These are phyloP conservation scores for Leccinum sublutescens DNA, from an alignment of 768 basidiomycete species.

Conservation along the genomic window DNA sequence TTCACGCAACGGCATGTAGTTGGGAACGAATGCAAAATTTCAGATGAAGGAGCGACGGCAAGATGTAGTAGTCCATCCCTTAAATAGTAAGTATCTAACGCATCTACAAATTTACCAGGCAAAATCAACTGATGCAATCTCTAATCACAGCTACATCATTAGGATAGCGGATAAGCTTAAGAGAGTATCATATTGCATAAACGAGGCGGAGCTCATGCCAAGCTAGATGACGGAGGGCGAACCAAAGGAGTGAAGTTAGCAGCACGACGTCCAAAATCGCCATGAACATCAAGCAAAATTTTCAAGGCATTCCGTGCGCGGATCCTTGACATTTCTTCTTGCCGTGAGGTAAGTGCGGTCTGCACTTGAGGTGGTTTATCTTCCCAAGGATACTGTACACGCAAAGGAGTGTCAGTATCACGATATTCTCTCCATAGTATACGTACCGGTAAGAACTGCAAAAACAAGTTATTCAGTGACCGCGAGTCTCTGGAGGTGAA, in stretches of 20 bases:
- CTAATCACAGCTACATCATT: conserved; percentile 16
- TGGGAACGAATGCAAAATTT: background rate
- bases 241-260: conserved; percentile 33
- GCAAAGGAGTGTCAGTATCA: conserved; percentile 5
- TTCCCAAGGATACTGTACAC: conserved; percentile 75
- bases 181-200: background rate
- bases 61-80: background rate
- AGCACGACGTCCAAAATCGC: conserved; percentile 75
- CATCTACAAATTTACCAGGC: conserved; percentile 1
- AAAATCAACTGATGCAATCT: conserved; percentile 3
- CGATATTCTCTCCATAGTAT: background rate
- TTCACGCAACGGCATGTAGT: conserved; percentile 51
- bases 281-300: conserved; percentile 84
- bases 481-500: background rate
- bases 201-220: background rate
- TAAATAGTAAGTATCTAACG: conserved; percentile 7
- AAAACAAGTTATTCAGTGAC: conserved; percentile 1
- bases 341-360: conserved; percentile 66
- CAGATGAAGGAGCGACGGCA: conserved; percentile 1
- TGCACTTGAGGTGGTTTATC: conserved; percentile 64
- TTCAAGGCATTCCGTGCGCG: conserved; percentile 95
- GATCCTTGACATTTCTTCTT: conserved; percentile 83
- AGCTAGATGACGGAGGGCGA: conserved; percentile 17
- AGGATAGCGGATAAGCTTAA: conserved; percentile 20
- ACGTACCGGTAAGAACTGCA: conserved; percentile 35